These are phyloP conservation scores for Morella rubra DNA, from an alignment of 306 rosid species.

Conservation along the genomic window DNA sequence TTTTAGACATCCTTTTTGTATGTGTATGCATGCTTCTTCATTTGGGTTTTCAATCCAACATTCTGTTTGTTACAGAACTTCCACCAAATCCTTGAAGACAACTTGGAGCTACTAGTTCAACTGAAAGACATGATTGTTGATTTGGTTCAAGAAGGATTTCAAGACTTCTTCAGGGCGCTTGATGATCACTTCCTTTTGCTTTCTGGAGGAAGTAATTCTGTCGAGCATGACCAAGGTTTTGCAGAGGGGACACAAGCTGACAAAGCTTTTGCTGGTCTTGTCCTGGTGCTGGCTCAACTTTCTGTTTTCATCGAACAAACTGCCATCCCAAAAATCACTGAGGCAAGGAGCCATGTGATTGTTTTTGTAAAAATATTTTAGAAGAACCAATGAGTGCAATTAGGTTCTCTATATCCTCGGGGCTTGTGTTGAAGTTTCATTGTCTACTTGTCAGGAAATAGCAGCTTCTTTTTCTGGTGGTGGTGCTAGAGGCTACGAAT, in stretches of 20 bases:
- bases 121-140: slow-evolving; percentile 60
- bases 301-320: slow-evolving; percentile 85
- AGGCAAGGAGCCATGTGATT: slow-evolving; percentile 54
- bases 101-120: slow-evolving; percentile 55
- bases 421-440: slow-evolving; percentile 30
- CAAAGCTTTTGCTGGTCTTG: slow-evolving; percentile 73
- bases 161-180: slow-evolving; percentile 72
- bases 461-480: slow-evolving; percentile 87
- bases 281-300: slow-evolving; percentile 83
- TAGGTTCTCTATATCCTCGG: slow-evolving; percentile 24
- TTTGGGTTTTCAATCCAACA: slow-evolving; percentile 26
- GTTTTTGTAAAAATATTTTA: slow-evolving; percentile 22
- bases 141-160: slow-evolving; percentile 97
- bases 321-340: slow-evolving; percentile 83
- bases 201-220: slow-evolving; percentile 60
- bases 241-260: slow-evolving; percentile 62
- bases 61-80: slow-evolving; percentile 57
- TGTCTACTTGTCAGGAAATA: slow-evolving; percentile 63
- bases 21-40: slow-evolving; percentile 18
- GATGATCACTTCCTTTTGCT: slow-evolving; percentile 62
- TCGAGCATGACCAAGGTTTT: slow-evolving; percentile 53
- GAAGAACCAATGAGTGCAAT: slow-evolving; percentile 25
- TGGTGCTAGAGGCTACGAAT: slow-evolving; percentile 68
- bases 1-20: slow-evolving; percentile 1
- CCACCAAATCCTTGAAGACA: slow-evolving; percentile 65